phyloP scores from a whole-genome alignment of 306 rosid species.

The Lathyrus tuberosus region DNA sequence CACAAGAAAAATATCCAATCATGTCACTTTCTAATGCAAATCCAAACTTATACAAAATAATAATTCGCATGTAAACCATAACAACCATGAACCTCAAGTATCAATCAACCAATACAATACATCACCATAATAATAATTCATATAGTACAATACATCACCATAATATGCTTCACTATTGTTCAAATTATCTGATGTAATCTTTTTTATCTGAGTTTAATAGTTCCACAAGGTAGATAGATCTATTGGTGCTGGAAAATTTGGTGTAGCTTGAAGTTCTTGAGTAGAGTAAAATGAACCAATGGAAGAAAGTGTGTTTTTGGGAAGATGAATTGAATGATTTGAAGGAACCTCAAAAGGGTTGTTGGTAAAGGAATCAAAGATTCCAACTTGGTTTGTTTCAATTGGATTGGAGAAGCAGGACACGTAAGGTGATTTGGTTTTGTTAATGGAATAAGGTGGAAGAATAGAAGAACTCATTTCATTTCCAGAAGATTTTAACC shows the following conservation, averaged over 20 bases:
- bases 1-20: slow-evolving; percentile 33
- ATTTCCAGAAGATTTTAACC: slow-evolving; percentile 47
- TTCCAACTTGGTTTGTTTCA: slow-evolving; percentile 52
- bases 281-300: slow-evolving; percentile 29
- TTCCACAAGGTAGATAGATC: slow-evolving; percentile 60
- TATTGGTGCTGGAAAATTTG: slow-evolving; percentile 41
- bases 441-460: slow-evolving; percentile 52
- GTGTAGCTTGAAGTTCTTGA: slow-evolving; percentile 36
- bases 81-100: slow-evolving; percentile 3
- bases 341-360: slow-evolving; percentile 42
- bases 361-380: slow-evolving; percentile 51
- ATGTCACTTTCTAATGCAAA: slow-evolving; percentile 42
- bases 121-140: slow-evolving; percentile 35
- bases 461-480: slow-evolving; percentile 54
- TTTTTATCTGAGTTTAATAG: slow-evolving; percentile 34
- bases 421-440: slow-evolving; percentile 67
- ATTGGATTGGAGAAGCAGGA: slow-evolving; percentile 98
- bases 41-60: slow-evolving; percentile 20
- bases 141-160: slow-evolving; percentile 40
- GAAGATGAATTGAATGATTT: slow-evolving; percentile 27
- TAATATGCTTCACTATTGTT: slow-evolving; percentile 39
- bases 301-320: slow-evolving; percentile 38
- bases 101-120: slow-evolving; percentile 13
- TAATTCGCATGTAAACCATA: slow-evolving; percentile 25
- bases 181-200: not conserved